A percentile compares a stretch with the other conserved stretches of the same genome.
Conservation (phyloP, 371 early-diverging fungal species). For the Mucor saturninus region DNA sequence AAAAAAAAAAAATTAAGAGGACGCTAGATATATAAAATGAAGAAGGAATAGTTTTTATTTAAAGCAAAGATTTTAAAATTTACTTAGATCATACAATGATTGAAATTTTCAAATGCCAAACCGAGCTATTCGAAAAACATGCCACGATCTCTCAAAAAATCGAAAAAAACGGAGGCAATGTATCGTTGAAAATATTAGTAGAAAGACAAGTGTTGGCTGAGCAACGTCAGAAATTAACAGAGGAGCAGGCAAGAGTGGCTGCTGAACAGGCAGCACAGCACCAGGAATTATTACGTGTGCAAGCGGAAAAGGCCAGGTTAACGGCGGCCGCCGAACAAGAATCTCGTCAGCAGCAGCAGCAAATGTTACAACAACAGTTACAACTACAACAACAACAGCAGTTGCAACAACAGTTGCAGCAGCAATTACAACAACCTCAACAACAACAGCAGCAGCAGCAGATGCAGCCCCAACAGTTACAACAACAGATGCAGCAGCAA, state of each 20-base stretch:
- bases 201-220: slow-evolving; percentile 42
- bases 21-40: neutral
- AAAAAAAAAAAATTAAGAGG: neutral
- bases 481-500: slow-evolving; percentile 8
- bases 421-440: slow-evolving; percentile 4
- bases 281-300: slow-evolving; percentile 44
- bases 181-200: slow-evolving; percentile 34
- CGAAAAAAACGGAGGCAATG: slow-evolving; percentile 22
- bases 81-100: slow-evolving; percentile 41
- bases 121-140: slow-evolving; percentile 43
- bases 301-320: slow-evolving; percentile 42
- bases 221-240: slow-evolving; percentile 36
- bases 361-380: slow-evolving; percentile 12
- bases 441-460: neutral
- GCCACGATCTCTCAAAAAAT: slow-evolving; percentile 24
- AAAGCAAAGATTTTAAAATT: slow-evolving; percentile 1
- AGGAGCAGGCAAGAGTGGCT: slow-evolving; percentile 48
- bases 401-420: slow-evolving; percentile 19
- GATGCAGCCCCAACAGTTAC: slow-evolving; percentile 1
- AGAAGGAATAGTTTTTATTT: no score
- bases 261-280: slow-evolving; percentile 52
- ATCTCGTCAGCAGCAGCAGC: slow-evolving; percentile 11
- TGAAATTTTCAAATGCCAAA: slow-evolving; percentile 49
- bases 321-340: slow-evolving; percentile 27
- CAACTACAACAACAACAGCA: slow-evolving; percentile 6